Percentiles rank a stretch among this genome's conserved stretches.
phyloP scores from a whole-genome alignment of 192 early-diverging fungal genomes.

The Rhizoclosmatium sp. region DNA sequence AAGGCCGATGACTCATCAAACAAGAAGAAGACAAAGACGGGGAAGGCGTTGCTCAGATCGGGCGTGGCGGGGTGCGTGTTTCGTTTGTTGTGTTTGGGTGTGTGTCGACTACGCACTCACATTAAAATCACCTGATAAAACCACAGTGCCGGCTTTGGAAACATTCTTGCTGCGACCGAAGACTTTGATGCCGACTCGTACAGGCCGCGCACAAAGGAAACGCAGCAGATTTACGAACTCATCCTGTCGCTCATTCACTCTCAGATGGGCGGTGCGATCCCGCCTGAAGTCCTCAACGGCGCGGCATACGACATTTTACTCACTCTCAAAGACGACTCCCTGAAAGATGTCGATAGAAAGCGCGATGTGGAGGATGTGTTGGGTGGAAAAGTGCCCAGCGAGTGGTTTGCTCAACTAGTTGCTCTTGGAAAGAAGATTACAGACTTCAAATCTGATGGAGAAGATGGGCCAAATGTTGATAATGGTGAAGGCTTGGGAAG shows the following conservation, averaged over 20 bases:
- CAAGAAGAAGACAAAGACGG: slow-evolving; percentile 33
- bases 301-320: slow-evolving; percentile 87
- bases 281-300: slow-evolving; percentile 88
- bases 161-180: slow-evolving; percentile 85
- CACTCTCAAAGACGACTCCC: slow-evolving; percentile 81
- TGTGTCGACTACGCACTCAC: too few relatives aligned
- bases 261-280: slow-evolving; percentile 80
- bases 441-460: slow-evolving; percentile 77
- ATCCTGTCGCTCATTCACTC: slow-evolving; percentile 83
- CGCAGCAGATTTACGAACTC: slow-evolving; percentile 85
- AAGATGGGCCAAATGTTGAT: slow-evolving; percentile 60
- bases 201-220: slow-evolving; percentile 90
- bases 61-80: not conserved
- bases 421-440: slow-evolving; percentile 95
- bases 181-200: slow-evolving; percentile 86
- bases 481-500: slow-evolving; percentile 1
- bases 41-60: too few relatives aligned
- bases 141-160: slow-evolving; percentile 23
- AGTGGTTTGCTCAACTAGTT: slow-evolving; percentile 87
- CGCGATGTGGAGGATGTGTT: slow-evolving; percentile 81
- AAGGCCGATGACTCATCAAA: too few relatives aligned
- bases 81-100: not conserved
- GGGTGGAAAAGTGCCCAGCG: slow-evolving; percentile 69
- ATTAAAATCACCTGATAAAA: not conserved
- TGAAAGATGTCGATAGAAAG: slow-evolving; percentile 92